Evolutionary conservation across 2,329 filamentous ascomycete genomes (phyloP), one percentile per base, ranked within the genome.

Genomic region (Epicoccum nigrum): DNA sequence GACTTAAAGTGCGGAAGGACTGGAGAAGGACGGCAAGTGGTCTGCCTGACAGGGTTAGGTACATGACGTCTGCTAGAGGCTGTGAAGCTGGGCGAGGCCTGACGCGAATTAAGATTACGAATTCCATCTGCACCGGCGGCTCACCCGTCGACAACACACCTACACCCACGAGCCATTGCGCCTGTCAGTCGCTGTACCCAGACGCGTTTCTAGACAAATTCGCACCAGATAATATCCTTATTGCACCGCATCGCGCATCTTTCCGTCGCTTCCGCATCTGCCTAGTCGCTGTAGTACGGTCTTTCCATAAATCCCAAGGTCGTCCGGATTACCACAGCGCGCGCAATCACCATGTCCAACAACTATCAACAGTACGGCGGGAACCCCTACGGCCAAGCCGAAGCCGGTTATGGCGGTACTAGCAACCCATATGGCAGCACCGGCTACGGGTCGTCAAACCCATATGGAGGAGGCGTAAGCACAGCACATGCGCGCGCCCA

Each of bases 301-400:
- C 58, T 34, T 52, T 51, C 59, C 56, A 58, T n/a, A n/a, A n/a
- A n/a, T n/a, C n/a, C n/a, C n/a, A 56, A 57, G 46, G 45, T 37
- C 31, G 40, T 51, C 45, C 56, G 55, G 58, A 55, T 46, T 46
- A 51, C 34, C 27, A 41, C 44, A 53, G 45, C 31, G 49, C 49
- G 47, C 48, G 39, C 49, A 46, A 23, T 45, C 51, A 54, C 35
- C 51, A 71, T 70, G 67, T 68, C 68, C 2, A 65, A 59, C 45
- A 69, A 68, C 53, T 86, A 88, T 71, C 78, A 82, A 59, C 80
- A 82, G 50, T 80, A 80, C 60, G 71, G 75, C 57, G 76, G 77
- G 57, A 87, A 88, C 68, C 86, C 86, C 31, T 89, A 89, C 70
- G 77, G 81, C 55, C 78, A 64, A 48, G 57, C 73, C 75, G 77